phyloP scores from a whole-genome alignment of 352 stramenopile species.

The Phytophthora fragariae region DNA sequence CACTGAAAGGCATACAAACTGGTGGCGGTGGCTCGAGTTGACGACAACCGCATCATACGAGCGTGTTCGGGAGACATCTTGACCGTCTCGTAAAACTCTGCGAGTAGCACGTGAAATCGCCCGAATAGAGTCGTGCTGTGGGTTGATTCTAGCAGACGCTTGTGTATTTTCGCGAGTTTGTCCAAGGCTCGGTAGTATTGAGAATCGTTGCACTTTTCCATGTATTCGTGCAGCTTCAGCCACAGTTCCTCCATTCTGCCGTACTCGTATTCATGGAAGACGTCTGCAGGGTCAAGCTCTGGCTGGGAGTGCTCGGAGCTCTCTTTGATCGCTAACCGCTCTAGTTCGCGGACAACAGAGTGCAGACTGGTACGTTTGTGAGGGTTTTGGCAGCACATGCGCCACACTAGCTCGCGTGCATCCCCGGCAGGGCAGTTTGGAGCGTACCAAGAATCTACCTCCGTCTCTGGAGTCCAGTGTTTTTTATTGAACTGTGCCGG shows the following conservation, averaged over 20 bases:
- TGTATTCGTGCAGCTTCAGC: neutral
- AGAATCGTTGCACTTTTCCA: neutral
- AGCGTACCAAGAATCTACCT: neutral
- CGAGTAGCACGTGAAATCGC: neutral
- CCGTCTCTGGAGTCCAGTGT: neutral
- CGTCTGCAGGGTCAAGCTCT: neutral
- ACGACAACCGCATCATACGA: neutral
- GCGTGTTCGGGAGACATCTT: constrained; percentile 4
- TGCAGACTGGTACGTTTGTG: constrained; percentile 1
- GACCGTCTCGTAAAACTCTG: neutral
- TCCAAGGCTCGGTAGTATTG: neutral
- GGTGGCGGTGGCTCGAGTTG: neutral
- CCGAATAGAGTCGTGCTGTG: neutral
- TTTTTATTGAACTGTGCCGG: neutral
- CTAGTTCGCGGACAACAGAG: neutral
- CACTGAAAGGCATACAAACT: constrained; percentile 1
- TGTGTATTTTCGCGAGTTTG: neutral
- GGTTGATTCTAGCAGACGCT: neutral
- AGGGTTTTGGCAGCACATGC: constrained; percentile 13
- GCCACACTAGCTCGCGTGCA: constrained; percentile 9
- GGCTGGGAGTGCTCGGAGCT: neutral
- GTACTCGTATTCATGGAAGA: neutral
- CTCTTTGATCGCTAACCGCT: neutral
- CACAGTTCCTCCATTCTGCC: neutral
- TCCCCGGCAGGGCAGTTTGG: neutral